Evolutionary conservation across 257 asterid species (phyloP).

Genomic region (Salvia splendens): DNA sequence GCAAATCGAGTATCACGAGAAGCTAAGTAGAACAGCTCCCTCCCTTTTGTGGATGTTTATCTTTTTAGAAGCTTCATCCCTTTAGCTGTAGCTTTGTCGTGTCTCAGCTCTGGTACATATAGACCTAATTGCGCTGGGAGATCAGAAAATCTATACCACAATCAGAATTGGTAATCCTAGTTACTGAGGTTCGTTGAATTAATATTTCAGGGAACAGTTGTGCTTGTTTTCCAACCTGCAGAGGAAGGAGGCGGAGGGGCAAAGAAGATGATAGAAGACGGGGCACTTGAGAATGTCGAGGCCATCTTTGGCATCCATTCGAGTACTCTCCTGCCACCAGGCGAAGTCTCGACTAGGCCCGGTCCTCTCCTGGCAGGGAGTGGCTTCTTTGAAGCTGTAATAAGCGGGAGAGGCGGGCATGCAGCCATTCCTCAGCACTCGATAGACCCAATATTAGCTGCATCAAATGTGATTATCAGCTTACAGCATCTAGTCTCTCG

Average conservation of each 20-base stretch:
- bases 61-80: too few species aligned
- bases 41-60: too few species aligned
- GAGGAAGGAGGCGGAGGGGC: constrained; percentile 99
- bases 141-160: background rate
- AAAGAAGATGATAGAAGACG: constrained; percentile 77
- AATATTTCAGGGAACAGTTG: constrained; percentile 78
- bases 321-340: constrained; percentile 44
- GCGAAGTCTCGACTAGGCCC: constrained; percentile 55
- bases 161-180: background rate
- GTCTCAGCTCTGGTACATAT: too few species aligned
- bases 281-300: constrained; percentile 69
- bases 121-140: too few species aligned
- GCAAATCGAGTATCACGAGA: background rate
- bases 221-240: constrained; percentile 93
- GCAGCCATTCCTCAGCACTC: constrained; percentile 96
- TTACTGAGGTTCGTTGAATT: background rate
- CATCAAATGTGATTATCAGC: constrained; percentile 80
- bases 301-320: constrained; percentile 84
- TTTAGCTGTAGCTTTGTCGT: too few species aligned
- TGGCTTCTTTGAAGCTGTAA: constrained; percentile 85
- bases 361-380: constrained; percentile 86
- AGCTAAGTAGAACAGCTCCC: too few species aligned
- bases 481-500: constrained; percentile 88
- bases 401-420: constrained; percentile 93
- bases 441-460: constrained; percentile 87